phyloP scores from a whole-genome alignment of 805 yeast species.

The Starmerella stellata region DNA sequence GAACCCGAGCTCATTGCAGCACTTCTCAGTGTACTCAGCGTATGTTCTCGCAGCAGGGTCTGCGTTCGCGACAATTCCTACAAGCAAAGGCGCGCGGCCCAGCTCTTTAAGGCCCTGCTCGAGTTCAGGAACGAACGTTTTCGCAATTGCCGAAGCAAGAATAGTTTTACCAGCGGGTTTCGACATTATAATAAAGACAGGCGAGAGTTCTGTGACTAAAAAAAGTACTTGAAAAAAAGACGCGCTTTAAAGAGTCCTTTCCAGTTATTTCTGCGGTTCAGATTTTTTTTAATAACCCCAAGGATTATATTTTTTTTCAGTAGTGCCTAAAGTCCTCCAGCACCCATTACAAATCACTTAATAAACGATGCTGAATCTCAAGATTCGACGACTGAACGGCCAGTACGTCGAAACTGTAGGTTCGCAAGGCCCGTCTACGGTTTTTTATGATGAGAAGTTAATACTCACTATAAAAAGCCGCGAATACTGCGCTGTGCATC shows the following conservation, averaged over 20 bases:
- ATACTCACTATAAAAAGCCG: conserved; percentile 2
- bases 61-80: conserved; percentile 76
- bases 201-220: background rate
- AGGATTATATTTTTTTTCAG: no score
- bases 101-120: conserved; percentile 36
- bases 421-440: background rate
- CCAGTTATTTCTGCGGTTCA: background rate
- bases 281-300: background rate
- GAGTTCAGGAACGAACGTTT: conserved; percentile 60
- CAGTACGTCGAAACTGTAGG: conserved; percentile 1
- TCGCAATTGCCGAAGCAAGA: conserved; percentile 74
- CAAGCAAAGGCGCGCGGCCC: conserved; percentile 49
- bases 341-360: no score
- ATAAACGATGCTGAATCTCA: conserved; percentile 6
- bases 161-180: conserved; percentile 33
- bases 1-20: conserved; percentile 73
- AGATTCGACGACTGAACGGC: conserved; percentile 8
- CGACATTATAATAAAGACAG: conserved; percentile 10
- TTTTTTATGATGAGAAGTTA: conserved; percentile 14
- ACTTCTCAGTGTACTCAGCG: conserved; percentile 90
- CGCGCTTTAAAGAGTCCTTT: background rate
- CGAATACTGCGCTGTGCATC: conserved; percentile 8
- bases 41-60: conserved; percentile 94
- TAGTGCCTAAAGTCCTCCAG: no score
- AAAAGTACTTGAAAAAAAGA: background rate